A percentile compares a stretch with the other conserved stretches of the same genome.
phyloP scores from a whole-genome alignment of 2,329 filamentous ascomycete genomes.

The Hawksworthiomyces lignivorus region DNA sequence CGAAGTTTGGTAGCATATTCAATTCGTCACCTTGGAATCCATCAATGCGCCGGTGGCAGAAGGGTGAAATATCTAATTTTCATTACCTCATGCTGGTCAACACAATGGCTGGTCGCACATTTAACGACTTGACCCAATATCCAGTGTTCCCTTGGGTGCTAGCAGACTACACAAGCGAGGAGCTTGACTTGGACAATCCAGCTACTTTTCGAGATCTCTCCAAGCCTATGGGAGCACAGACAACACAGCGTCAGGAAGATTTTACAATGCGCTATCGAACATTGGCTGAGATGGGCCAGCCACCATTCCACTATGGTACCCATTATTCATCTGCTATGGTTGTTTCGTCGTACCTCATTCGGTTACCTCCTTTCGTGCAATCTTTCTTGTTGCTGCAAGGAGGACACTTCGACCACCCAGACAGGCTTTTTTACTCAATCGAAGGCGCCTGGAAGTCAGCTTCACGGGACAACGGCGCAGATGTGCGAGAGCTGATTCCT shows the following conservation, averaged over 20 bases:
- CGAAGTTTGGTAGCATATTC: constrained; percentile 88
- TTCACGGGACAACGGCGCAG: constrained; percentile 81
- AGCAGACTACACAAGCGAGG: constrained; percentile 90
- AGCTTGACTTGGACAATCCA: constrained; percentile 78
- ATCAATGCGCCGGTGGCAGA: constrained; percentile 81
- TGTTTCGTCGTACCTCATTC: constrained; percentile 90
- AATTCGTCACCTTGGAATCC: constrained; percentile 74
- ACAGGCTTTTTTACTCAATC: constrained; percentile 90
- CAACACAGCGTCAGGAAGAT: constrained; percentile 62
- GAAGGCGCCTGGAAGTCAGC: constrained; percentile 86
- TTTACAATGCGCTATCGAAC: constrained; percentile 80
- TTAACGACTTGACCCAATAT: constrained; percentile 97
- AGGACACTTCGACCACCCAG: constrained; percentile 93
- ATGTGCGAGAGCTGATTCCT: constrained; percentile 89
- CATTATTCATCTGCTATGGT: constrained; percentile 99
- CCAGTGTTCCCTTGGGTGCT: constrained; percentile 97
- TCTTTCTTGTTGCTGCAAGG: constrained; percentile 91
- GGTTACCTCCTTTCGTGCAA: constrained; percentile 91
- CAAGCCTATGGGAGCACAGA: constrained; percentile 95
- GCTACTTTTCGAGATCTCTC: constrained; percentile 83
- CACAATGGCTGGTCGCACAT: constrained; percentile 91
- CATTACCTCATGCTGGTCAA: constrained; percentile 99
- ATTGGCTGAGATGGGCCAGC: constrained; percentile 85
- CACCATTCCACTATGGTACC: constrained; percentile 94
- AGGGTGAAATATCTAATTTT: constrained; percentile 95